Percentiles rank a stretch among this genome's conserved stretches.
These are phyloP conservation scores for Verbascum thapsus DNA, from an alignment of 257 asterid species.

Conservation along the genomic window DNA sequence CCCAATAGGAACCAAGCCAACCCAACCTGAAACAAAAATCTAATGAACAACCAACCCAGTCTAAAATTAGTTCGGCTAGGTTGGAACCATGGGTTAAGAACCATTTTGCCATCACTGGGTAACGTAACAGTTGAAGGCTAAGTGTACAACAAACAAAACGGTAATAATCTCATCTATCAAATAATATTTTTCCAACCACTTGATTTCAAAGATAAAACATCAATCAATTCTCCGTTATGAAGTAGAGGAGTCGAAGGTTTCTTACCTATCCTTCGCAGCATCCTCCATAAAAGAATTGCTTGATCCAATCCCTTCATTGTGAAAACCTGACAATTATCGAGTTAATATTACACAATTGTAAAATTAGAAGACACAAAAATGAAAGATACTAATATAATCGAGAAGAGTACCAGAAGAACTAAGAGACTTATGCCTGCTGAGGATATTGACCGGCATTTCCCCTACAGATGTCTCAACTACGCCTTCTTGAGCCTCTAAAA, in stretches of 20 bases:
- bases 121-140: not conserved
- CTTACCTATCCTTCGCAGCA: conserved; percentile 67
- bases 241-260: conserved; percentile 8
- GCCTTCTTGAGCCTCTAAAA: conserved; percentile 52
- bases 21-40: too few relatives aligned
- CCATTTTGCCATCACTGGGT: too few relatives aligned
- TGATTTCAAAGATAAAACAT: conserved; percentile 6
- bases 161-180: not conserved
- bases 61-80: too few relatives aligned
- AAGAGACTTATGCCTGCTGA: conserved; percentile 53
- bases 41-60: too few relatives aligned
- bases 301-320: conserved; percentile 46
- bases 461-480: conserved; percentile 43
- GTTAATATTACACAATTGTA: conserved; percentile 16
- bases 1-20: too few relatives aligned
- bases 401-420: conserved; percentile 54
- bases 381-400: not conserved
- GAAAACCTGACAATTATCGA: conserved; percentile 49
- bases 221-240: not conserved
- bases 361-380: not conserved
- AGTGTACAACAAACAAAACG: not conserved
- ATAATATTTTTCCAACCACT: not conserved
- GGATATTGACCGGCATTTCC: conserved; percentile 45
- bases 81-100: too few relatives aligned
- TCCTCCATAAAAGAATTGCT: conserved; percentile 50